Evolutionary conservation across 768 basidiomycete species (phyloP), one percentile per base, ranked within the genome.

Genomic region (Arthromyces matolae): DNA sequence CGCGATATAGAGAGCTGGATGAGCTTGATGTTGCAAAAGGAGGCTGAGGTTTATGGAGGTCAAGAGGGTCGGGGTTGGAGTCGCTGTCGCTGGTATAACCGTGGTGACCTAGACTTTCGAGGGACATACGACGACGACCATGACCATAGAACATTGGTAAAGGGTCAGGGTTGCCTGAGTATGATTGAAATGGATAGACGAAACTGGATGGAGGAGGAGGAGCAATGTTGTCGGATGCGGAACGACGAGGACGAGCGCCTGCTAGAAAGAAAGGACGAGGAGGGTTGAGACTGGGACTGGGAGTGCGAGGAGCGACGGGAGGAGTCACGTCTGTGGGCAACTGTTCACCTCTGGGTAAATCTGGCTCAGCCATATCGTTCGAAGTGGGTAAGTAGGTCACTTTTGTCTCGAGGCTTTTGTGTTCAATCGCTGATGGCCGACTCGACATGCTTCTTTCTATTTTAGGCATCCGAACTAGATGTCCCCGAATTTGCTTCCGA

Each of bases 131-230:
- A 12, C 70, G 69, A 13, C 60, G 47, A 29, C 63, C 55, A 24
- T 79, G 47, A 29, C 63, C 55, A 24, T 79, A 71, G 38, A 76
- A 60, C 14, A 66, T 56, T 1, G 70, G 71, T 12, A 76, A 67
- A 0, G 83, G 80, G 57, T 85, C 85, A 8, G 84, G 80, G 60
- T 84, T 86, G 13, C 84, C 83, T 0, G 78, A 71, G 58, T 86
- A 75, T 0, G 78, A 74, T 59, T 84, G 78, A 70, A 81, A 83
- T 12, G 82, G 82, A 35, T 68, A 73, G 13, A 64, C 42, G 25
- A 66, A 71, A n/a, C n/a, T n/a, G 1, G 68, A 71, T 67, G 3
- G 66, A 56, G 9, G 57, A 54, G 16, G 44, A 14, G 32, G 64
- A 48, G 50, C 64, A 66, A 48, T 60, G 61, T 5, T 64, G 66